Conservation (phyloP, 345 rosid genomes). For the Gossypium mustelinum region DNA sequence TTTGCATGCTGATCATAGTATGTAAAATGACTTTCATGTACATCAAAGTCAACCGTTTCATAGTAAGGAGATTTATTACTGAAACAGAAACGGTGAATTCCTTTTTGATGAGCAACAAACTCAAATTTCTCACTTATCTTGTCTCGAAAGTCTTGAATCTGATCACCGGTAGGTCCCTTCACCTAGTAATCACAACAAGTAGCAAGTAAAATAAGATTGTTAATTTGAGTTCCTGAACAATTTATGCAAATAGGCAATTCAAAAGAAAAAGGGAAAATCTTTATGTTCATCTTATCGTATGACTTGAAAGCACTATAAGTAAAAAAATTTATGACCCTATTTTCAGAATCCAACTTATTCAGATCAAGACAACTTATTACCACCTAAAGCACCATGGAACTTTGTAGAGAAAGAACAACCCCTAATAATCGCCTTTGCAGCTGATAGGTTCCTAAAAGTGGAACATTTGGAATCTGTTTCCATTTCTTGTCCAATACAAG, state of each 20-base stretch:
- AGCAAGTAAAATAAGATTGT: not conserved
- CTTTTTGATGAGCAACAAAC: conserved; percentile 53
- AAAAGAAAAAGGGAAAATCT: not conserved
- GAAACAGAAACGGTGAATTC: conserved; percentile 67
- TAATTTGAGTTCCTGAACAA: not conserved
- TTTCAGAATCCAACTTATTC: conserved; percentile 5
- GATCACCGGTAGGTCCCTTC: conserved; percentile 62
- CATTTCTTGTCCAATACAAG: not conserved
- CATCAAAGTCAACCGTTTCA: conserved; percentile 68
- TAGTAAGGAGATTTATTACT: conserved; percentile 68
- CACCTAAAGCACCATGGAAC: not conserved
- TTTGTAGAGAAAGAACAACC: not conserved
- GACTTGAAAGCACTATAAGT: not conserved
- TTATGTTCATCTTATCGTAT: not conserved
- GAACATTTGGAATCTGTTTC: not conserved
- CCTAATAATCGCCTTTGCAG: not conserved
- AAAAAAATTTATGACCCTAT: not conserved
- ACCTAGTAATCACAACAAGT: conserved; percentile 36
- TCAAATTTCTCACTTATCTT: conserved; percentile 65
- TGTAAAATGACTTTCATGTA: conserved; percentile 58
- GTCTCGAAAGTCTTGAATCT: conserved; percentile 54
- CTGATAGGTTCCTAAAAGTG: not conserved
- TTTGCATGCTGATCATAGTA: conserved; percentile 66
- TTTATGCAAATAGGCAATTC: not conserved
- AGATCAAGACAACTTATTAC: not conserved